These are phyloP conservation scores for Aeschynomene evenia DNA, from an alignment of 306 rosid species.

Conservation along the genomic window DNA sequence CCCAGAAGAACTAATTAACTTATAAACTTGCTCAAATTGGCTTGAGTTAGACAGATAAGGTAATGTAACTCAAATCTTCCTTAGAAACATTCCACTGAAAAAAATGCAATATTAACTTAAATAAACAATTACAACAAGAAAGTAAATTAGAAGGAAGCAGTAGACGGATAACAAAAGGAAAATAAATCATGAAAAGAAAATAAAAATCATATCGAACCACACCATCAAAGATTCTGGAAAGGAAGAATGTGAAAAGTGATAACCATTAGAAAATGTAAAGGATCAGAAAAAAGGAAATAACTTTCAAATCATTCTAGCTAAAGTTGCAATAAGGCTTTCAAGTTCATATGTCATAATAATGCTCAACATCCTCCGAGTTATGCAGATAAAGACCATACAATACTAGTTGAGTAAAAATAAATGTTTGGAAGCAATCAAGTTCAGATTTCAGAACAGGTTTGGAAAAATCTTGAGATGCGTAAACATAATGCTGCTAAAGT, in stretches of 20 bases:
- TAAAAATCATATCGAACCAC: not conserved
- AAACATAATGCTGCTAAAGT: not conserved
- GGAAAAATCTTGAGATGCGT: not conserved
- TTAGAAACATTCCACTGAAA: not conserved
- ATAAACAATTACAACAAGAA: not conserved
- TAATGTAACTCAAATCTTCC: slow-evolving; percentile 8
- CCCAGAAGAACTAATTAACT: not conserved
- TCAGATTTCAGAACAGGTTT: not conserved
- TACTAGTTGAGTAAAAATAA: not conserved
- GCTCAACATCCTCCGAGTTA: not conserved
- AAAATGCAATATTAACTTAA: not conserved
- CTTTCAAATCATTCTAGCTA: not conserved
- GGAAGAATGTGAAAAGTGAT: not conserved
- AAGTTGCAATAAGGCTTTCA: not conserved
- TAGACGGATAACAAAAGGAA: not conserved
- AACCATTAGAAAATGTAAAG: not conserved
- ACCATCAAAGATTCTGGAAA: not conserved
- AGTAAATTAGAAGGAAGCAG: not conserved
- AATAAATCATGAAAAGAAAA: not conserved
- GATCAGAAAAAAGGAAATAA: not conserved
- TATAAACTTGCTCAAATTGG: not conserved
- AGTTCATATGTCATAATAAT: slow-evolving; percentile 10
- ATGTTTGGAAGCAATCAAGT: not conserved
- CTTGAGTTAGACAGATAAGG: too few relatives aligned
- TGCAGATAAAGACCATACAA: not conserved